Percentiles rank a stretch among this genome's conserved stretches.
These are phyloP conservation scores for Suillus sp. DNA, from an alignment of 768 basidiomycete species.

Conservation along the genomic window DNA sequence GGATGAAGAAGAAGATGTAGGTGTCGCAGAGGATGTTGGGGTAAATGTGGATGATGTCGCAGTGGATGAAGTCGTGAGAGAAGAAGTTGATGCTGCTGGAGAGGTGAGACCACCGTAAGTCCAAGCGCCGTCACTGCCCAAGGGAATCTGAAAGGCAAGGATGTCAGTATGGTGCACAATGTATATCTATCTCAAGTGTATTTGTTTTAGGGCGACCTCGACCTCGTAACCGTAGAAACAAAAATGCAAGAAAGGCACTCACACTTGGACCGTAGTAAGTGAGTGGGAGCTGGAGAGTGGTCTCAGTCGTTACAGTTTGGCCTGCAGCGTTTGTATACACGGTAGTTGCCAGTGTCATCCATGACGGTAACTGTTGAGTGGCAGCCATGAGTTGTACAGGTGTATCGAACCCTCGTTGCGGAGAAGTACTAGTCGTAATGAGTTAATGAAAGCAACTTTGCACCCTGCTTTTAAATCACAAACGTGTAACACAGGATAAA, in stretches of 20 bases:
- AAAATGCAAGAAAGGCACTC: conserved; percentile 36
- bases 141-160: conserved; percentile 58
- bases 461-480: neutral
- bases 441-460: conserved; percentile 30
- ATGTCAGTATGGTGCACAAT: conserved; percentile 7
- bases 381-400: conserved; percentile 33
- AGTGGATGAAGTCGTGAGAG: conserved; percentile 23
- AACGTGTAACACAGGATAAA: conserved; percentile 4
- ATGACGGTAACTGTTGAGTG: conserved; percentile 70
- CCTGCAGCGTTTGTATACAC: conserved; percentile 57
- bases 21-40: conserved; percentile 29
- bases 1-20: conserved; percentile 35
- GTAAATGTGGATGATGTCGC: conserved; percentile 27
- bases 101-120: conserved; percentile 75
- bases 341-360: conserved; percentile 62
- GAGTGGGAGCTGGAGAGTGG: conserved; percentile 64
- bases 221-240: neutral
- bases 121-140: conserved; percentile 62
- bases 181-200: neutral
- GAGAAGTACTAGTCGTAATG: conserved; percentile 15
- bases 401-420: conserved; percentile 14
- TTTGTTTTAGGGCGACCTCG: neutral
- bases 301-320: conserved; percentile 54
- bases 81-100: conserved; percentile 47
- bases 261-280: conserved; percentile 86